These are phyloP conservation scores for Apophysomyces variabilis DNA, from an alignment of 371 early-diverging fungal genomes.

Conservation along the genomic window DNA sequence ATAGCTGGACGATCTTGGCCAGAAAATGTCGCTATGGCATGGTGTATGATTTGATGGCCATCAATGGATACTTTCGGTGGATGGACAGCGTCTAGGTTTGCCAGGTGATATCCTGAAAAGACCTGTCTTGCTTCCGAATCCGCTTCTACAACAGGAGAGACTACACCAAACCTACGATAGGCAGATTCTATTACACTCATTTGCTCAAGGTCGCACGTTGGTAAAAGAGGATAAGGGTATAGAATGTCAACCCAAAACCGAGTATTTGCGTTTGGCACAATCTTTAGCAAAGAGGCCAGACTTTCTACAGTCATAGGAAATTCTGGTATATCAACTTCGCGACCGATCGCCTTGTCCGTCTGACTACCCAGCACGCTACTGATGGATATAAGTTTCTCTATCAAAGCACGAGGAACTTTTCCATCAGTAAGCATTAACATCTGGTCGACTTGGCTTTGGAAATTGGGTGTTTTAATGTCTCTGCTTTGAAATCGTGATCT, in stretches of 20 bases:
- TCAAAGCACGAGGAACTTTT: conserved; percentile 28
- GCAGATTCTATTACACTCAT: conserved; percentile 68
- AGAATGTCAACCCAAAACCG: conserved; percentile 66
- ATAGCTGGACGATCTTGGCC: conserved; percentile 35
- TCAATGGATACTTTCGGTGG: conserved; percentile 36
- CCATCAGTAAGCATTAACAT: conserved; percentile 40
- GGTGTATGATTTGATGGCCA: conserved; percentile 29
- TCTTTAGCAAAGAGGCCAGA: conserved; percentile 52
- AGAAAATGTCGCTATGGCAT: conserved; percentile 54
- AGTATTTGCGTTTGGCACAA: conserved; percentile 58
- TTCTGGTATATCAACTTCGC: conserved; percentile 70
- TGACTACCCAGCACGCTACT: conserved; percentile 64
- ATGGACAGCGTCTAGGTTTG: conserved; percentile 39
- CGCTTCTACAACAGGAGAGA: conserved; percentile 45
- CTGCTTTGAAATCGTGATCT: conserved; percentile 82
- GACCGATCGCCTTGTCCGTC: conserved; percentile 36
- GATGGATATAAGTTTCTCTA: conserved; percentile 71
- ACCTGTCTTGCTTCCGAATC: conserved; percentile 56
- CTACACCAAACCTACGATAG: conserved; percentile 74
- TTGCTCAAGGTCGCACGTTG: conserved; percentile 66
- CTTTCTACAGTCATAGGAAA: conserved; percentile 70
- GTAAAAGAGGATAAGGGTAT: conserved; percentile 72
- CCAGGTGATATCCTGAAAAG: conserved; percentile 60
- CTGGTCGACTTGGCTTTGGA: conserved; percentile 63
- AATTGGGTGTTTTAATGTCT: conserved; percentile 65